Base-by-base conservation (phyloP, 2,329 filamentous ascomycete genomes). In the Aspergillus fructus region DNA sequence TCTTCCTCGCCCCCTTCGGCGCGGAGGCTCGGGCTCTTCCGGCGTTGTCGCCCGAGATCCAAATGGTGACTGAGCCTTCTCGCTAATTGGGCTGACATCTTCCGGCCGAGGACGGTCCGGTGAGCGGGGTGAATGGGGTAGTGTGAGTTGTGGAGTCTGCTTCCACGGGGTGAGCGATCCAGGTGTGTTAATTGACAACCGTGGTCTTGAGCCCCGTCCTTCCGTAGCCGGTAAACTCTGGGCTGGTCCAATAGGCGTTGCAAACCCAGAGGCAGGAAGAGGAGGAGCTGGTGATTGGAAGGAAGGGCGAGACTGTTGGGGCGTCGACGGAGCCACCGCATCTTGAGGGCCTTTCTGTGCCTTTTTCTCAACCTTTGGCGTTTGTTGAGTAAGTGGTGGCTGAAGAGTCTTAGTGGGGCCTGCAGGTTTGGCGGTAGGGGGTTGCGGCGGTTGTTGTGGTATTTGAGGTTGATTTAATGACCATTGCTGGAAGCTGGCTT, bases 81-180 rank as follows among this genome's bases (percentile, higher is more conserved):
- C 76, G 49, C 76, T 79, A 54, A 79, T 77, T 0, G 77, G 77
- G 62, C 77, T 79, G 11, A 79, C 71, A 62, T 78, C 76, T 53
- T 76, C 74, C 2, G 75, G 71, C 5, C 70, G 67, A 46, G 77
- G 77, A 2, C 73, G 70, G 49, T 69, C 63, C 9, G 77, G 77
- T 19, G 77, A 78, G 15, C 66, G 65, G 27, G 75, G 74, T 5
- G 72, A 74, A 17, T 67, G 59, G 0, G 73, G 66, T 39, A 77
- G 68, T 8, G 65, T 73, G 41, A 70, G 51, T 12, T 65, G 67
- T 21, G 74, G 73, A 37, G 69, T 68, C 51, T 71, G 69, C 61
- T 76, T 79, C 77, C 77, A 79, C 3, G 75, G 77, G 1, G 77
- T 79, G 17, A 69, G 69, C 23, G 75, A 76, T 11, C 70, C 70